Evolutionary conservation across 768 basidiomycete genomes (phyloP), one percentile per base, ranked within the genome.

Genomic region (Lactifluus echinatus): DNA sequence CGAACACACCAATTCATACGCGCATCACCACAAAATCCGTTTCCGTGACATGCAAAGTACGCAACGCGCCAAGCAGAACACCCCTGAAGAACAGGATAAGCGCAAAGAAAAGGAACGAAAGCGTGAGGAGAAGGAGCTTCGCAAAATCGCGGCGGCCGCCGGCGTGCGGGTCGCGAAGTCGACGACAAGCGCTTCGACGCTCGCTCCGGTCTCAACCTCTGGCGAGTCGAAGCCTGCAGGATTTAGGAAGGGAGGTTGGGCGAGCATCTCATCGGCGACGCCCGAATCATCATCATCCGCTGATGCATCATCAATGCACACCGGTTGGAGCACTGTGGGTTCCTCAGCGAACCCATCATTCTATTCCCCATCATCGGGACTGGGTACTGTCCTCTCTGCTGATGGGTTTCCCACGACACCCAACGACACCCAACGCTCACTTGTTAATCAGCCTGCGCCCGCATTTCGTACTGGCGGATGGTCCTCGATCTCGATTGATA

Each of bases 1-100:
- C 62, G 90, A 92, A 65, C 90, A 93, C 69, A 88, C 87, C 53
- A 92, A 91, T 65, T 90, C 90, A 7, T 91, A 90, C 63, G 87
- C 88, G 0, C 89, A 91, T 66, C 87, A 89, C 64, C 89, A 90
- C 72, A 90, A 87, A 70, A 84, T 84, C 34, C 84, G 90, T 48
- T 79, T 84, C 68, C 84, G 74, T 63, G 89, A 91, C 63, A 87
- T 91, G 87, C 86, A 89, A 72, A 81, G 82, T 28, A 82, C 82
- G 49, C 79, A 79, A 49, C 82, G 85, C 11, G 71, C 66, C 19
- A 71, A 63, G 52, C 66, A 81, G n/a, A 80, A 81, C 53, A 77
- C 78, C 15, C 75, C 81, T 63, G 85, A 81, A 56, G 88, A 88
- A 52, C 63, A 82, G 15, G 85, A 88, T 60, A 85, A 78, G 64